Conservation (phyloP, 495 filamentous ascomycete genomes). For the Pseudevernia furfuracea region DNA sequence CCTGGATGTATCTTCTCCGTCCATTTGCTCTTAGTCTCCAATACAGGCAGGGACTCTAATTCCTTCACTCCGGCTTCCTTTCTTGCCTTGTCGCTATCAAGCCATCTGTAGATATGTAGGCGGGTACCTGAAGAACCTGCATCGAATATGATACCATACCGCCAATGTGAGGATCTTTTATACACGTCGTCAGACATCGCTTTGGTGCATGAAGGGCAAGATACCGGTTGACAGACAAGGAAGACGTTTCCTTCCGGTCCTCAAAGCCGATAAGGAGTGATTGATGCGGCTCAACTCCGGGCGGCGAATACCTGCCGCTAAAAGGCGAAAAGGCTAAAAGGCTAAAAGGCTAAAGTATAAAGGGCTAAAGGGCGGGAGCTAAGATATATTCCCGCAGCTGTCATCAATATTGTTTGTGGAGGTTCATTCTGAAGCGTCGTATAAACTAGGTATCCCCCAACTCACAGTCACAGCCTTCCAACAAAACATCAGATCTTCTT, state of each 20-base stretch:
- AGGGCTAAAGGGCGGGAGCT: neutral
- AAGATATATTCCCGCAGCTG: neutral
- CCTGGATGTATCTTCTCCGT: constrained; percentile 90
- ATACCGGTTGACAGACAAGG: neutral
- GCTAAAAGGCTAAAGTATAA: too few species aligned
- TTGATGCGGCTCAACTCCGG: constrained; percentile 9
- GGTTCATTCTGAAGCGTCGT: too few species aligned
- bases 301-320: neutral
- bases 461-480: neutral
- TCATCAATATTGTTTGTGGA: too few species aligned
- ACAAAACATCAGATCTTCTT: neutral
- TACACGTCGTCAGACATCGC: constrained; percentile 13
- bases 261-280: constrained; percentile 14
- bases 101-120: constrained; percentile 87
- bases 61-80: constrained; percentile 52
- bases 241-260: neutral
- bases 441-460: too few species aligned
- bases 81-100: constrained; percentile 62
- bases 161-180: constrained; percentile 29
- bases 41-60: constrained; percentile 62
- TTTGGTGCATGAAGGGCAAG: neutral
- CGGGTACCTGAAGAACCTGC: constrained; percentile 78
- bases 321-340: too few species aligned
- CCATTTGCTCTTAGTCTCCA: constrained; percentile 79
- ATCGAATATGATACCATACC: constrained; percentile 62